Base-by-base conservation (phyloP, 2,329 filamentous ascomycete species). In the Aspergillus latus region DNA sequence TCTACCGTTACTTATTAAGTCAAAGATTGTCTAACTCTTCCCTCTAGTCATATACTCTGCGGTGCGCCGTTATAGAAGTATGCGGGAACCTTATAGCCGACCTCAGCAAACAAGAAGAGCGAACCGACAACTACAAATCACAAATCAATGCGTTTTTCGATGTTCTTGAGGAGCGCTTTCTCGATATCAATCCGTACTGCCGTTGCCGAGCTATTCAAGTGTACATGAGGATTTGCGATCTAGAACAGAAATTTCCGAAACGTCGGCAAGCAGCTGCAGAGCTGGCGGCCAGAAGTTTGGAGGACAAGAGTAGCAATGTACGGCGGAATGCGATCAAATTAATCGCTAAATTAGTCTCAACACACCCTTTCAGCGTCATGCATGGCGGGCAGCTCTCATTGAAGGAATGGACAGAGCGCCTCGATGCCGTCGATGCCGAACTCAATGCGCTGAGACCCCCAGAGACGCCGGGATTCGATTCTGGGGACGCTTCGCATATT, bases 281-380 rank as follows among this genome's bases (percentile, higher is more conserved):
- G 70, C 80, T 97, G 28, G 92, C 94, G 1, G 87, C 89, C 55
- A 85, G 90, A 64, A 97, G 93, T 72, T 80, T 99, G 2, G 90
- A 97, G 72, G 95, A 99, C 77, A 97, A 96, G 80, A 97, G 93
- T 76, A 99, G 94, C 74, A 96, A 97, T 67, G 94, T 99, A 32
- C 84, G 94, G 59, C 85, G 92, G 57, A 97, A 97, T 71, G 92
- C 94, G 2, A 94, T 99, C 71, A 97, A 96, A 74, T 78, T 99
- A 5, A 81, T 99, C 1, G 89, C 88, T 5, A 89, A 89, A 43
- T 80, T 99, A 5, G 90, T 99, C 65, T 91, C 92, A 60, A 97
- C 92, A 0, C 94, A 99, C 72, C 94, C 94, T 1, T 99, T 97
- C 67, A 91, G 89, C 37, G 86, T 92, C 15, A 88, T 97, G 78